Evolutionary conservation across 1,284 basidiomycete species (phyloP).

Genomic region (Cryptococcus depauperatus): DNA sequence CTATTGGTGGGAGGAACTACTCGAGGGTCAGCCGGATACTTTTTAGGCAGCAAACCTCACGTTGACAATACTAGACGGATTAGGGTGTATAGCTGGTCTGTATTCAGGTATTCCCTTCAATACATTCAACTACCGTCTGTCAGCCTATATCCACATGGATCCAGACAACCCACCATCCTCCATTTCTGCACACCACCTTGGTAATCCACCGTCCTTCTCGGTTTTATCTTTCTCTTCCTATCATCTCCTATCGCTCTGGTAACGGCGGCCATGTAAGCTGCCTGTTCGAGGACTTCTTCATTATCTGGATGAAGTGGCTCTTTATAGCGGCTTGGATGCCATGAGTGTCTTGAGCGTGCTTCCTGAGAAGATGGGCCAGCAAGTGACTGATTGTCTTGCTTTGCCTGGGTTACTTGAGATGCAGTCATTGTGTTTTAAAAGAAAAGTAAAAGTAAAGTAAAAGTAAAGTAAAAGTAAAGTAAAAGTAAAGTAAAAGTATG

Average conservation of each 20-base stretch:
- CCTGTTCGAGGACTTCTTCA: constrained; percentile 61
- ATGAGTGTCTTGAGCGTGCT: constrained; percentile 33
- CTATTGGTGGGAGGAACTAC: constrained; percentile 83
- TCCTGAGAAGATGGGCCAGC: neutral
- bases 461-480: neutral
- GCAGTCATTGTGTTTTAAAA: neutral
- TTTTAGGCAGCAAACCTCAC: constrained; percentile 46
- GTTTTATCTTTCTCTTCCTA: constrained; percentile 78
- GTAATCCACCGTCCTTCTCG: constrained; percentile 88
- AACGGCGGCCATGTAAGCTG: constrained; percentile 66
- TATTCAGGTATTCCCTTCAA: constrained; percentile 63
- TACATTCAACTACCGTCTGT: constrained; percentile 55
- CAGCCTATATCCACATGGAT: too few species aligned
- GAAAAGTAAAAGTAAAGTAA: neutral
- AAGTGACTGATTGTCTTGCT: neutral
- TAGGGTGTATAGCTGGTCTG: constrained; percentile 67
- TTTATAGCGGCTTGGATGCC: constrained; percentile 49
- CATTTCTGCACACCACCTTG: constrained; percentile 77
- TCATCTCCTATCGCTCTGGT: constrained; percentile 36
- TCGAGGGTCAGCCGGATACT: neutral
- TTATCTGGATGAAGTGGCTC: constrained; percentile 59
- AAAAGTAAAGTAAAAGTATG: too few species aligned
- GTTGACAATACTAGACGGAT: constrained; percentile 72
- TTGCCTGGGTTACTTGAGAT: neutral
- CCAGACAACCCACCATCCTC: constrained; percentile 59